phyloP scores from a whole-genome alignment of 2,329 filamentous ascomycete species.

The Neonectria punicea region DNA sequence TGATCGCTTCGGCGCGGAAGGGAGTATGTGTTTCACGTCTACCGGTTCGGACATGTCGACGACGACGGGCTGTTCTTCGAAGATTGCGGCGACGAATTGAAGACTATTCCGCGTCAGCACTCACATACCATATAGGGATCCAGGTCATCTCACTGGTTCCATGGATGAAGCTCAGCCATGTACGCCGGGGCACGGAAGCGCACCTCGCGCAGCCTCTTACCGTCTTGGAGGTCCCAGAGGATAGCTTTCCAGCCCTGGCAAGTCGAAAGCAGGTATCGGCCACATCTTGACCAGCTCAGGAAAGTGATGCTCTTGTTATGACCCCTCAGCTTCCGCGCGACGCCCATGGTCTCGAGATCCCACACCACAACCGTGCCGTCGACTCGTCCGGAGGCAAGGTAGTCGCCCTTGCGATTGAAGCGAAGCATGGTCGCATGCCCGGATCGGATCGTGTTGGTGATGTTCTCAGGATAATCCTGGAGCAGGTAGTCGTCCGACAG shows the following conservation, averaged over 20 bases:
- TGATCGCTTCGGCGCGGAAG: constrained; percentile 82
- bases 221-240: constrained; percentile 85
- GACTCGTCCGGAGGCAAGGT: constrained; percentile 90
- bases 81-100: constrained; percentile 89
- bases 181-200: constrained; percentile 94
- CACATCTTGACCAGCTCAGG: constrained; percentile 93
- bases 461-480: constrained; percentile 89
- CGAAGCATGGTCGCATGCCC: constrained; percentile 75
- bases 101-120: constrained; percentile 62
- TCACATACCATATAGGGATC: neutral
- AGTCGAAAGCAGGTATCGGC: constrained; percentile 89
- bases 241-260: constrained; percentile 98
- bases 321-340: constrained; percentile 91
- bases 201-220: constrained; percentile 80
- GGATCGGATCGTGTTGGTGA: constrained; percentile 85
- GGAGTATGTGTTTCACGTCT: constrained; percentile 79
- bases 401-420: constrained; percentile 95
- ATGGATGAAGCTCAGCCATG: constrained; percentile 93
- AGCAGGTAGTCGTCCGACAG: constrained; percentile 72
- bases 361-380: constrained; percentile 97
- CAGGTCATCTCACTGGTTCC: constrained; percentile 73
- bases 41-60: constrained; percentile 80
- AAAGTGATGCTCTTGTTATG: constrained; percentile 95
- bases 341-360: constrained; percentile 96
- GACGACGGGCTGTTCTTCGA: constrained; percentile 90